Evolutionary conservation across 2,329 filamentous ascomycete genomes (phyloP).

Genomic region (Huntiella omanensis): DNA sequence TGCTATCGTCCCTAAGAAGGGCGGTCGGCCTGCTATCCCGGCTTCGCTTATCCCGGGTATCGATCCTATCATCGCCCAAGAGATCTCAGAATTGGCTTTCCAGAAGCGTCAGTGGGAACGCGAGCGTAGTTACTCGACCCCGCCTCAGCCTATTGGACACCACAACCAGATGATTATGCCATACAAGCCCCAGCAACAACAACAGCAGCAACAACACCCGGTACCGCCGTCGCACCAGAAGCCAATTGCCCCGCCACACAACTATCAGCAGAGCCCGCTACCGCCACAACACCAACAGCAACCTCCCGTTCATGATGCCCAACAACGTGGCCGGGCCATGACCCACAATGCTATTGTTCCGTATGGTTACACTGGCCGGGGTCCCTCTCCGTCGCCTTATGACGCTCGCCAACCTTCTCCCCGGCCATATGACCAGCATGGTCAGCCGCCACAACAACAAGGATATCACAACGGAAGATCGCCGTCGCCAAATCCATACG

Average conservation of each 20-base stretch:
- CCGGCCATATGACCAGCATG: not conserved
- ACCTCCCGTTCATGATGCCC: constrained; percentile 15
- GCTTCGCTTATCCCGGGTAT: constrained; percentile 41
- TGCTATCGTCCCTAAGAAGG: constrained; percentile 8
- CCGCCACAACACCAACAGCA: not conserved
- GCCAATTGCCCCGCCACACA: not conserved
- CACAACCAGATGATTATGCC: constrained; percentile 11
- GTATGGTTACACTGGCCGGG: constrained; percentile 9
- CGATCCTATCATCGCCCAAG: constrained; percentile 34
- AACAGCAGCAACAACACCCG: constrained; percentile 17
- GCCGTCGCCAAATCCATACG: constrained; percentile 5
- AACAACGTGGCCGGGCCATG: constrained; percentile 9
- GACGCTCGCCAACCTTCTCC: not conserved
- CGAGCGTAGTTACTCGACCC: constrained; percentile 25
- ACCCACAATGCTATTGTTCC: constrained; percentile 11
- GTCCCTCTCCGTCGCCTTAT: constrained; percentile 3
- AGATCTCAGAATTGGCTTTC: constrained; percentile 38
- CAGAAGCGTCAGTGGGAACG: constrained; percentile 31
- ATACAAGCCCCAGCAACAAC: constrained; percentile 14
- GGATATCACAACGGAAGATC: not conserved
- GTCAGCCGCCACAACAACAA: not conserved
- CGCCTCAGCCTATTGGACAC: constrained; percentile 14
- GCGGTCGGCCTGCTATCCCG: constrained; percentile 26
- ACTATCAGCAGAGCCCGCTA: not conserved
- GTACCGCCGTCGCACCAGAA: not conserved